Base-by-base conservation (phyloP, 768 basidiomycete genomes). In the Sistotremastrum niveocremeum region DNA sequence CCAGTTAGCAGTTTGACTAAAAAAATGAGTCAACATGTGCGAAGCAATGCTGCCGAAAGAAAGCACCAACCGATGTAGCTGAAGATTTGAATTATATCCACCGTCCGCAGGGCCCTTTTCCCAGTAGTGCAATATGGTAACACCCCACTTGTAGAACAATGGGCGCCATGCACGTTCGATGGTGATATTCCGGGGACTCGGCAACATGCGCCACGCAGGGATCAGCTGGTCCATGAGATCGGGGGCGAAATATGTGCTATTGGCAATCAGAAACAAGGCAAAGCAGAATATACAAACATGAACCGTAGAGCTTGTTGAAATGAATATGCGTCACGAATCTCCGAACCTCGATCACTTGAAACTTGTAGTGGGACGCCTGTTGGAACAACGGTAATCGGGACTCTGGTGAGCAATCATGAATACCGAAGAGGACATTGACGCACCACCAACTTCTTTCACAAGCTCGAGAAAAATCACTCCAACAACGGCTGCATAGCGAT, bases 361-460 rank as follows among this genome's bases (percentile, higher is more conserved):
- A 39, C 55, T 44, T 64, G 62, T 10, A 65, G 37, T 31, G 62
- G 62, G 45, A 64, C 60, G 4, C 63, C 60, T 65, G 39, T 4
- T 7, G 12, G 8, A 4, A 3, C 11, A n/a, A 30, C 34, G 33
- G 28, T 44, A 31, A 45, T 39, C 37, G 34, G 37, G 20, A 37
- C 32, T 4, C 33, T 12, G 36, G 46, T 33, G 4, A 41, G 34
- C 39, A 41, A 39, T 37, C 34, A 20, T n/a, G 36, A 33, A 30
- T 3, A 4, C 7, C 33, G 8, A 48, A n/a, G 34, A 41, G 36
- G 28, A 4, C 28, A 9, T 28, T 45, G 29, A 46, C 50, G 20
- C 47, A 61, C 58, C 59, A 41, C 56, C 57, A 41, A 44, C 40
- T 12, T 53, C 48, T 30, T 58, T 44, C 11, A 63, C 49, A 9